Evolutionary conservation across 2,329 filamentous ascomycete species (phyloP).

Genomic region (Sordariomycetes sp.): DNA sequence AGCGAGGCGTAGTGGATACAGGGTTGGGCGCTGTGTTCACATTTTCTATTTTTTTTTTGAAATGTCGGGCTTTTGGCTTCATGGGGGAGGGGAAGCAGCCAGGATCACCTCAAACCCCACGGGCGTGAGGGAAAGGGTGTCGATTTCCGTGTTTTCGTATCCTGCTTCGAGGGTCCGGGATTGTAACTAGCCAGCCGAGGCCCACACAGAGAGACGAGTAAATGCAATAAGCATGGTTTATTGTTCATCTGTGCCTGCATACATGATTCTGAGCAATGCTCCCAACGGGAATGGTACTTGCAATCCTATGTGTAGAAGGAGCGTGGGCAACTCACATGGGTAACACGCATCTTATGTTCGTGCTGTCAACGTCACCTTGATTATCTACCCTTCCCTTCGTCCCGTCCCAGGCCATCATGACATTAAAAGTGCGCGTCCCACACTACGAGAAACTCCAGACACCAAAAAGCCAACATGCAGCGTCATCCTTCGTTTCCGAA

Average conservation of each 20-base stretch:
- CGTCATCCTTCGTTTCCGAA: background rate
- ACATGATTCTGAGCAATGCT: background rate
- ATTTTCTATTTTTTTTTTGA: background rate
- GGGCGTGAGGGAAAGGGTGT: background rate
- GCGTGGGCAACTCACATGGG: background rate
- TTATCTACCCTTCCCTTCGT: background rate
- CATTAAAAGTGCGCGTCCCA: background rate
- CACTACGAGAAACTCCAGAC: background rate
- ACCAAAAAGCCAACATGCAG: background rate
- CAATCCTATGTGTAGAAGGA: background rate
- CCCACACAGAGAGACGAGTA: background rate
- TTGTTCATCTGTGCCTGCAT: background rate
- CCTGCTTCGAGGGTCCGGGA: background rate
- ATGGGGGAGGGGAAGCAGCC: background rate
- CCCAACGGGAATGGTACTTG: background rate
- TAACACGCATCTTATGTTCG: background rate
- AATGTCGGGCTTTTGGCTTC: background rate
- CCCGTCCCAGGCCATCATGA: background rate
- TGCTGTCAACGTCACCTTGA: background rate
- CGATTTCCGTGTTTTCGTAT: background rate
- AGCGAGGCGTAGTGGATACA: background rate
- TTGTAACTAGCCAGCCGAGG: background rate
- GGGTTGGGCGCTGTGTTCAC: background rate
- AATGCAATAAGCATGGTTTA: background rate
- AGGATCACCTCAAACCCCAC: background rate